Evolutionary conservation across 176 grass and related monocot genomes (phyloP).

Genomic region (Juncus effusus): DNA sequence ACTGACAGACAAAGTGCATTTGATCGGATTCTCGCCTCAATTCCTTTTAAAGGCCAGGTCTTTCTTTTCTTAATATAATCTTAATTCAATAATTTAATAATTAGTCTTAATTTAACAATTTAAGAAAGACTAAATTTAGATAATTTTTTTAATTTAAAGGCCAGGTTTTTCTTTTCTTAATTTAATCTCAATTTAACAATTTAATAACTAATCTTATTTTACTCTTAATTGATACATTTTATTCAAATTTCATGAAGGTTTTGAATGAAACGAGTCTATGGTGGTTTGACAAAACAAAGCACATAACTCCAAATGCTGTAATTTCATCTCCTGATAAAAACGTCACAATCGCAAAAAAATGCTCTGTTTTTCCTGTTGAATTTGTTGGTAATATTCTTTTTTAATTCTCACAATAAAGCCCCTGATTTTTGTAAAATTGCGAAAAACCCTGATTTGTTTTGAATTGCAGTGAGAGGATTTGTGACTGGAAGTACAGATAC

Average conservation of each 20-base stretch:
- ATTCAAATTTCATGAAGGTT: conserved; percentile 38
- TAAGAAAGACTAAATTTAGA: too few relatives aligned
- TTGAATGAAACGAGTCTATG: conserved; percentile 94
- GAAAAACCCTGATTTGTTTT: not conserved
- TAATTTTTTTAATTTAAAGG: conserved; percentile 53
- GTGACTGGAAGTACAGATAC: conserved; percentile 95
- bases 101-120: too few relatives aligned
- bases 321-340: conserved; percentile 85
- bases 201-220: too few relatives aligned
- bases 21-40: conserved; percentile 83
- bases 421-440: conserved; percentile 3
- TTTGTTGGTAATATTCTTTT: conserved; percentile 80
- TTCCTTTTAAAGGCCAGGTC: conserved; percentile 99
- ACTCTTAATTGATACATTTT: too few relatives aligned
- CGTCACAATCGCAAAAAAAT: conserved; percentile 90
- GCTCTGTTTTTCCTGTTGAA: conserved; percentile 95
- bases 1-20: conserved; percentile 94
- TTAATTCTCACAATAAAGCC: conserved; percentile 7
- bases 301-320: conserved; percentile 94
- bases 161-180: too few relatives aligned
- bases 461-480: conserved; percentile 62
- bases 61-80: not conserved
- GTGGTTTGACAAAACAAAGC: conserved; percentile 76
- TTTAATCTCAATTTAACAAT: too few relatives aligned
- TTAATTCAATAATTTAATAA: too few relatives aligned